Percentiles rank a stretch among this genome's conserved stretches.
Evolutionary conservation across 495 filamentous ascomycete species (phyloP).

Genomic region (Penicillium maclennaniae): DNA sequence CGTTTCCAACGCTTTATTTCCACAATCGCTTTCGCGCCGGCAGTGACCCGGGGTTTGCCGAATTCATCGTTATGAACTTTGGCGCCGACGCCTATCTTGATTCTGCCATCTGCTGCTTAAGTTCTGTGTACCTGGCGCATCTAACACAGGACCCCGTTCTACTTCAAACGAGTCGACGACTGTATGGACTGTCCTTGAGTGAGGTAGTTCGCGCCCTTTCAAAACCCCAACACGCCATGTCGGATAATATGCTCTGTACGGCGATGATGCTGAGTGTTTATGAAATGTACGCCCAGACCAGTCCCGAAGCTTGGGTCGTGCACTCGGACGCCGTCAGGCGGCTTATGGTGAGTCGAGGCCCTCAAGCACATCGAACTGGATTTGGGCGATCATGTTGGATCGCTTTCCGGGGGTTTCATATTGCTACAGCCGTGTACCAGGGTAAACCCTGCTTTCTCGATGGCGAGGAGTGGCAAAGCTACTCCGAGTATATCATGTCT

Average conservation of each 20-base stretch:
- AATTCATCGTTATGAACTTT: slow-evolving; percentile 23
- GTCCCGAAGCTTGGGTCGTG: slow-evolving; percentile 28
- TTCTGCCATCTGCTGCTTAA: slow-evolving; percentile 29
- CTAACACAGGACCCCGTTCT: slow-evolving; percentile 22
- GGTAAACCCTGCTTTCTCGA: slow-evolving; percentile 33
- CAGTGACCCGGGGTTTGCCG: slow-evolving; percentile 21
- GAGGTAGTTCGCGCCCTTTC: slow-evolving; percentile 22
- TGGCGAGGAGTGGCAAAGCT: slow-evolving; percentile 26
- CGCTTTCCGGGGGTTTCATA: slow-evolving; percentile 32
- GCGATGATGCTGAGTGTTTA: slow-evolving; percentile 35
- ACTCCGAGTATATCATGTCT: slow-evolving; percentile 15
- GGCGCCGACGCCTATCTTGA: slow-evolving; percentile 27
- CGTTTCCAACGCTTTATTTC: slow-evolving; percentile 32
- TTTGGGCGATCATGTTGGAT: slow-evolving; percentile 29
- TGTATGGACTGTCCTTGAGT: slow-evolving; percentile 27
- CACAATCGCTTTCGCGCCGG: slow-evolving; percentile 31
- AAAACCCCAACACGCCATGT: slow-evolving; percentile 20
- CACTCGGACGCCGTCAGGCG: slow-evolving; percentile 29
- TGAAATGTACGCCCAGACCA: slow-evolving; percentile 36
- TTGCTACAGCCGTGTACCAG: slow-evolving; percentile 27
- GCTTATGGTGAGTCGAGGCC: slow-evolving; percentile 28
- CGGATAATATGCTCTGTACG: slow-evolving; percentile 31
- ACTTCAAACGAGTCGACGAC: slow-evolving; percentile 23
- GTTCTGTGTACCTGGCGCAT: slow-evolving; percentile 28
- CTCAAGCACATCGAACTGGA: slow-evolving; percentile 16